Evolutionary conservation across 1,139 yeast species (phyloP), one percentile per base, ranked within the genome.

Genomic region (Protomyces macrosporus): DNA sequence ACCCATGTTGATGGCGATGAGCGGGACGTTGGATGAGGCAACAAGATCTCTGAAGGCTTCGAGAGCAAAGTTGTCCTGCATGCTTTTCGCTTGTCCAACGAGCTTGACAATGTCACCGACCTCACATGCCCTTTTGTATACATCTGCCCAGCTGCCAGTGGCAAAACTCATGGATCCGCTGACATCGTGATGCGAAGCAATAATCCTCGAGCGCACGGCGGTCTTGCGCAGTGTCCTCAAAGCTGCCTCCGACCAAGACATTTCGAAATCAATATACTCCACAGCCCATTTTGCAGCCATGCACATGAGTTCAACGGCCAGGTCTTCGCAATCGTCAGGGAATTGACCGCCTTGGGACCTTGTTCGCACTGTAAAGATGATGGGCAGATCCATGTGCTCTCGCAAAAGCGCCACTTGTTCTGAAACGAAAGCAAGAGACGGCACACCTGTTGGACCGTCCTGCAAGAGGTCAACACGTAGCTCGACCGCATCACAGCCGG

Each of bases 1-100:
- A 2, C 95, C 88, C 87, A 87, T 85, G 73, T 93, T 93, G 70
- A 88, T 85, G 12, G 95, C 93, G 75, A 90, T 83, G 71, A 91
- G 78, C 3, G 97, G 97, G 67, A 80, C 79, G 32, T 55, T 40
- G 14, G 58, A 39, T 10, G 16, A 60, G 9, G 73, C 69, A 60
- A 73, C 77, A 75, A 71, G 84, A 33, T 40, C 51, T 14, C 85
- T 2, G 78, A 91, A 93, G 34, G 74, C 73, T 73, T 90, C 97
- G 66, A 91, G 78, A 1, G 76, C 77, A 67, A 87, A 76, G 74
- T 93, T 93, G 72, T 90, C 97, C 53, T 77, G 76, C 70, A 88
- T 79, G 0, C 75, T 70, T 1, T 76, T 72, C 6, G 97, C 97
- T 63, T 79, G 78, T 34, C 96, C 97, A 57, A 91, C 95, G 73